Evolutionary conservation across 129 eudicot genomes (phyloP), one percentile per base, ranked within the genome.

Genomic region (Flaveria bidentis): DNA sequence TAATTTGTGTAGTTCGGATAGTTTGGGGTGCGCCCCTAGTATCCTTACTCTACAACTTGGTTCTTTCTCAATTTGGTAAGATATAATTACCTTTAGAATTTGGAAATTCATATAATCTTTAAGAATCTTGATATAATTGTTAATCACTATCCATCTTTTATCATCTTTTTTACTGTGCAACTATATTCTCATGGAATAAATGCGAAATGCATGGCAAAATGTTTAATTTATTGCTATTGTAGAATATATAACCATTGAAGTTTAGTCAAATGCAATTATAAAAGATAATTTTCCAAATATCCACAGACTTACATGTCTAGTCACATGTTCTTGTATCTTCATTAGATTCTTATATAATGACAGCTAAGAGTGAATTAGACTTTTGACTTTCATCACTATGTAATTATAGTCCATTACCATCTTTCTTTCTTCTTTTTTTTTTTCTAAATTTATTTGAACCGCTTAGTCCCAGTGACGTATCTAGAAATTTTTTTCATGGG

Each of bases 251-350:
- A 76, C 58, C 42, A 42, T 76, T 30, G 22, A 73, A 57, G 45
- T 5, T 41, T 14, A 58, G 69, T 73, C 78, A 68, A 66, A 69
- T 47, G 44, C 60, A 69, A 69, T 69, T 47, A 42, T 44, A 13
- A 22, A 12, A 58, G 9, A 42, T 58, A 13, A 56, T 17, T 68
- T 77, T 57, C 44, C 71, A 75, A 28, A 77, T 68, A 69, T 78
- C 50, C 81, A 42, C 44, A 68, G 75, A 77, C 49, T 67, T 68
- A 10, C 26, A 56, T 77, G 76, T 47, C 50, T 67, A 52, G 67
- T 53, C 81, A 67, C 44, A 75, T 62, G 79, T 7, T 63, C 20
- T n/a, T 30, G 45, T 44, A 77, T 68, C 47, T 56, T 56, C 49
- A 25, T 41, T 44, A 44, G 69, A 77, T 77, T 68, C 81, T 67